phyloP scores from a whole-genome alignment of 2,329 filamentous ascomycete species.

The Aureobasidium mangrovei region DNA sequence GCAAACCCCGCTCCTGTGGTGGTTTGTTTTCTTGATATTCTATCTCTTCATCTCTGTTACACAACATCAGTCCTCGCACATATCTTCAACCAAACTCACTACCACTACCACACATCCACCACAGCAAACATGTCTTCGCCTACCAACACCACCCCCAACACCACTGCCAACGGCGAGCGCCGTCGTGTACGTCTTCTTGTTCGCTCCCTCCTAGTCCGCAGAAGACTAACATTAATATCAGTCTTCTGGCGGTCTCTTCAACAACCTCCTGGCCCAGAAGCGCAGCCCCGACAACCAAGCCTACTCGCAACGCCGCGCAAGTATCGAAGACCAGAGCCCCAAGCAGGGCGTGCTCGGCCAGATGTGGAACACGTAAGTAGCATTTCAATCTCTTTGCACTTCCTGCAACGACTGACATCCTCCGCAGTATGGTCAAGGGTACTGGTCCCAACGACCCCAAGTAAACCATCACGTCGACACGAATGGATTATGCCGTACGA shows the following conservation, averaged over 20 bases:
- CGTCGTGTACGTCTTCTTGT: slow-evolving; percentile 7
- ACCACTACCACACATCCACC: background rate
- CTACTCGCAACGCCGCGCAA: slow-evolving; percentile 15
- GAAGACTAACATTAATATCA: background rate
- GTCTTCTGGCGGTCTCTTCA: slow-evolving; percentile 15
- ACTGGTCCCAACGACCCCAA: background rate
- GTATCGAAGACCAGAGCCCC: slow-evolving; percentile 15
- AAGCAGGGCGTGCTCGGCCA: slow-evolving; percentile 16
- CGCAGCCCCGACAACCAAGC: slow-evolving; percentile 16
- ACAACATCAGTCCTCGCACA: background rate
- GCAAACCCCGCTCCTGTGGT: background rate
- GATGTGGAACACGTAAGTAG: slow-evolving; percentile 17
- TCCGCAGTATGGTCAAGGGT: background rate
- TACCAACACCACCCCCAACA: slow-evolving; percentile 7
- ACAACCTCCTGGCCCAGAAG: slow-evolving; percentile 17
- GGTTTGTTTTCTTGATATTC: background rate
- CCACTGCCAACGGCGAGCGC: slow-evolving; percentile 8
- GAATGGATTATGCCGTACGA: too few species aligned
- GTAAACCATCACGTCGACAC: too few species aligned
- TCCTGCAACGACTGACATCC: background rate
- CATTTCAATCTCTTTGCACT: background rate
- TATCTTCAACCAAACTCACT: background rate
- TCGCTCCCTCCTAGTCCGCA: background rate
- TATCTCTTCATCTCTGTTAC: background rate
- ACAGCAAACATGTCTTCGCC: slow-evolving; percentile 14